phyloP scores from a whole-genome alignment of 495 filamentous ascomycete species.

The Cercophora scortea region DNA sequence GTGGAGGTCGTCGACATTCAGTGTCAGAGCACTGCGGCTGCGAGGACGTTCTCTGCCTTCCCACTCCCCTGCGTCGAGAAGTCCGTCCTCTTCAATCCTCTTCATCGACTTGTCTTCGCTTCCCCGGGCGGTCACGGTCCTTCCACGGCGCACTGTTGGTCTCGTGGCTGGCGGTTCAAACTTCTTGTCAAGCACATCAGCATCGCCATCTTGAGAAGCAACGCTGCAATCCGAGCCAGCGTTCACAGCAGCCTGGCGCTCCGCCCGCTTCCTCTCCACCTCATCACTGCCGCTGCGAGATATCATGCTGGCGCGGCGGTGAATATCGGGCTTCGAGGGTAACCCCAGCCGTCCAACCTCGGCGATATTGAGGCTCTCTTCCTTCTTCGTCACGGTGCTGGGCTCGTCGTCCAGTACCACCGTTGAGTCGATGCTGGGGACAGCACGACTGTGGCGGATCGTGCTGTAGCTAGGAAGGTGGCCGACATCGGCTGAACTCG shows the following conservation, averaged over 20 bases:
- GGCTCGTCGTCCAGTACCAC: no score
- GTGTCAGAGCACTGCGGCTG: no score
- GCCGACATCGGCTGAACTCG: no score
- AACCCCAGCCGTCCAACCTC: slow-evolving; percentile 4
- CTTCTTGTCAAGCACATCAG: not conserved
- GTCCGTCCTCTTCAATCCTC: slow-evolving; percentile 13
- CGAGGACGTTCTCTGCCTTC: not conserved
- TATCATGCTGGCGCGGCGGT: slow-evolving; percentile 4
- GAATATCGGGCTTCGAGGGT: slow-evolving; percentile 16
- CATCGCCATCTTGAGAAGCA: not conserved
- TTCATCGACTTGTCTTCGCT: slow-evolving; percentile 11
- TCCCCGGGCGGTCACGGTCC: slow-evolving; percentile 1
- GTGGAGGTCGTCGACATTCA: no score
- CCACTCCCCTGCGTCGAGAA: not conserved
- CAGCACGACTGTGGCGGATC: not conserved
- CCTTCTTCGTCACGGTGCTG: no score
- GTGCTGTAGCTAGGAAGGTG: not conserved
- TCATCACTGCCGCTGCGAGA: slow-evolving; percentile 8
- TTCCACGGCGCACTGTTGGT: not conserved
- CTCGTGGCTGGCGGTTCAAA: slow-evolving; percentile 5
- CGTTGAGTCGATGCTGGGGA: no score
- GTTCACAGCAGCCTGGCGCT: not conserved
- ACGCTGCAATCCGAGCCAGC: not conserved
- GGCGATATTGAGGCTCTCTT: no score
- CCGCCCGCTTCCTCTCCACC: not conserved